Evolutionary conservation across 192 early-diverging fungal genomes (phyloP), one percentile per base, ranked within the genome.

Genomic region (Coemansia interrupta): DNA sequence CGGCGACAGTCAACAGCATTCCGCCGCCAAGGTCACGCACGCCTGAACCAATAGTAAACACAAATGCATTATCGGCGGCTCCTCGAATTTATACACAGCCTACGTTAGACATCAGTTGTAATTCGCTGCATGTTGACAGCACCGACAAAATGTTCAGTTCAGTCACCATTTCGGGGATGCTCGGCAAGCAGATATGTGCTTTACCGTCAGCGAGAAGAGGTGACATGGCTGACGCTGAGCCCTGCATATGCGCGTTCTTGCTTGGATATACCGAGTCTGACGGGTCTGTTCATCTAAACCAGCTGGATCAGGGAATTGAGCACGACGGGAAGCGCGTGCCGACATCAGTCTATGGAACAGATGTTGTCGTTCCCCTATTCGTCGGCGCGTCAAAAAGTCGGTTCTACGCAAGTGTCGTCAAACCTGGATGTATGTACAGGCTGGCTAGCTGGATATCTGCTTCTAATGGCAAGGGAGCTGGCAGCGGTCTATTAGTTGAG

Each of bases 251-350:
- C 18, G 68, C 69, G 8, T 78, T 64, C 45, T 44, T 78, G 14
- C 58, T 78, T 19, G 74, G 74, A 13, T 72, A 78, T 18, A 17
- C 58, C 18, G 68, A 72, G 15, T 39, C 57, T 40, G 65, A 78
- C 23, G 69, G 65, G n/a, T 53, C 68, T 5, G 43, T 64, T n/a
- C 42, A 71, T 40, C 57, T 78, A 23, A 78, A 78, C 40, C 57
- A 61, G 38, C 62, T 78, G 29, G 74, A 78, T 42, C 64, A 63
- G 15, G 74, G 74, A 1, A 59, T 78, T 7, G 23, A 32, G 22
- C 14, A 48, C 29, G 23, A 38, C 5, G 62, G 58, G 1, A 30
- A 44, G 28, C 74, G 63, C 10, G n/a, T 64, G n/a, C 74, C 74
- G 9, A 78, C 74, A 0, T 50, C 62, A 4, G 62, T 48, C 0